A percentile compares a stretch with the other conserved stretches of the same genome.
Conservation (phyloP, 73 alveolate genomes). For the Paraurostyla sp. region DNA sequence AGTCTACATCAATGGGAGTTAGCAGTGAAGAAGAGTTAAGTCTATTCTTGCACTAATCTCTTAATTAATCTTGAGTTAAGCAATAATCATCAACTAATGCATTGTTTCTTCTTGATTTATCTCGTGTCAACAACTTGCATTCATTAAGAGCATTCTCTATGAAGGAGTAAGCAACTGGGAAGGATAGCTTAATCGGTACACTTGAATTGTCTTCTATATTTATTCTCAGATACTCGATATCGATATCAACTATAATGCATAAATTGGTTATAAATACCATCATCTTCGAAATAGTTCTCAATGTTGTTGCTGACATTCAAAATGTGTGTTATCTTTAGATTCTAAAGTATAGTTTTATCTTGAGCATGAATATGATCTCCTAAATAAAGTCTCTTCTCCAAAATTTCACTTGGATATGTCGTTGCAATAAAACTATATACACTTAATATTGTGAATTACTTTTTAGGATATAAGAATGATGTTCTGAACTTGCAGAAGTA, state of each 20-base stretch:
- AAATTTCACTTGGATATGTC: constrained; percentile 78
- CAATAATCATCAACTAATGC: background rate
- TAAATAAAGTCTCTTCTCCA: constrained; percentile 73
- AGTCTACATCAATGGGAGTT: constrained; percentile 59
- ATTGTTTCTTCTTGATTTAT: constrained; percentile 9
- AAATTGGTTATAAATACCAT: background rate
- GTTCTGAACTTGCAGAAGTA: constrained; percentile 61
- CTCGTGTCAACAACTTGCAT: constrained; percentile 4
- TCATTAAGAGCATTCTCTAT: constrained; percentile 56
- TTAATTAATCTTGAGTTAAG: background rate
- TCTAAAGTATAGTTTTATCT: constrained; percentile 57
- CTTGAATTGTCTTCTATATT: constrained; percentile 61
- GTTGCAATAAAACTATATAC: constrained; percentile 1
- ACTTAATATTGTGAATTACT: background rate
- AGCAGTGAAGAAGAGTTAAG: constrained; percentile 52
- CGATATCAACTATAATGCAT: constrained; percentile 2
- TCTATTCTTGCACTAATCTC: constrained; percentile 55
- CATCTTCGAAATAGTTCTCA: constrained; percentile 81
- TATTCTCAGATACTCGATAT: constrained; percentile 50
- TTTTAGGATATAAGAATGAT: constrained; percentile 35
- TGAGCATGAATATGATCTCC: constrained; percentile 79
- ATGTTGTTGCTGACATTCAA: constrained; percentile 79
- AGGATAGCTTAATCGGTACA: constrained; percentile 69
- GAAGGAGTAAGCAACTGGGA: constrained; percentile 67
- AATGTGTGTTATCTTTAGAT: constrained; percentile 84